phyloP scores from a whole-genome alignment of 257 asterid genomes.

The Petunia axillaris region DNA sequence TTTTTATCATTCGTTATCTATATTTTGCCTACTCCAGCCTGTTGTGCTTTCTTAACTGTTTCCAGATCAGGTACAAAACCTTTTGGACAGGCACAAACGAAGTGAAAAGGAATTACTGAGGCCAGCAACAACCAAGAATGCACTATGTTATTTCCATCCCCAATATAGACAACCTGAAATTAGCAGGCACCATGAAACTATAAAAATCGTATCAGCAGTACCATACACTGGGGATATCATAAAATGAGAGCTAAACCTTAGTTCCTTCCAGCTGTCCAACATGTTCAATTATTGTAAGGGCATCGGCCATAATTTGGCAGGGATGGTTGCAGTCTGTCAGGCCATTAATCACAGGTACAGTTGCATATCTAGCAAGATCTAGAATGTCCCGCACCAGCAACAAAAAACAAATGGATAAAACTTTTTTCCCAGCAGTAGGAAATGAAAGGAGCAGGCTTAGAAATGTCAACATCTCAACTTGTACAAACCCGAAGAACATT shows the following conservation, averaged over 20 bases:
- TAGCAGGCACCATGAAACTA: background rate
- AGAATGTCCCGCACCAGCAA: conserved; percentile 72
- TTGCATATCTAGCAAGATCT: conserved; percentile 83
- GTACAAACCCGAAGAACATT: background rate
- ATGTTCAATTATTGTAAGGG: conserved; percentile 89
- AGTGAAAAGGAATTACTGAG: conserved; percentile 83
- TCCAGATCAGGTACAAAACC: conserved; percentile 87
- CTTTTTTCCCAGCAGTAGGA: background rate
- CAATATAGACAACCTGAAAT: conserved; percentile 88
- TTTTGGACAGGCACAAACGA: conserved; percentile 85
- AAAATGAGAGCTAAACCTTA: conserved; percentile 56
- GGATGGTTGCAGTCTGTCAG: conserved; percentile 95
- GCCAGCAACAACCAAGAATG: conserved; percentile 94
- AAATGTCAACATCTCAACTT: background rate
- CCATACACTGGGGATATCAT: background rate
- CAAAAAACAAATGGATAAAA: background rate
- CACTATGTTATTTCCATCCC: conserved; percentile 97
- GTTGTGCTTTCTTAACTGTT: conserved; percentile 64
- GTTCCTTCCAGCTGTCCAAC: conserved; percentile 86
- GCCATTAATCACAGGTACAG: conserved; percentile 92
- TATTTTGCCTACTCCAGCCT: conserved; percentile 81
- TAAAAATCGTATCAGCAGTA: background rate
- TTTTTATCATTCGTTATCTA: conserved; percentile 81
- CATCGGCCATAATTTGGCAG: conserved; percentile 99
- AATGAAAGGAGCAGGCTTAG: background rate